phyloP scores from a whole-genome alignment of 2,329 filamentous ascomycete species.

The Fusarium floridanum region DNA sequence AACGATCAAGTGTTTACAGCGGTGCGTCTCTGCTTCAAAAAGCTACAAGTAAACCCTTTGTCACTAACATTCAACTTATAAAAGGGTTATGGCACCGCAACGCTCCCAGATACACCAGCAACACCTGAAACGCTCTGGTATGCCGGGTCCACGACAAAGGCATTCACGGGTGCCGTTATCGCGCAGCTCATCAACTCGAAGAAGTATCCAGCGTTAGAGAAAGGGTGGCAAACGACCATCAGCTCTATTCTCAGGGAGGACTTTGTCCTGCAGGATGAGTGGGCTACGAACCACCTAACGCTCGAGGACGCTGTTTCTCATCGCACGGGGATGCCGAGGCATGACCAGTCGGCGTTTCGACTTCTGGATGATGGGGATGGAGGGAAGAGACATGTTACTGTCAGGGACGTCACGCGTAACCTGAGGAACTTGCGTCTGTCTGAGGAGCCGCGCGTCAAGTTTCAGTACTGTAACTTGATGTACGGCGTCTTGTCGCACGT shows the following conservation, averaged over 20 bases:
- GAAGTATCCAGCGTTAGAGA: constrained; percentile 36
- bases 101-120: constrained; percentile 54
- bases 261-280: constrained; percentile 62
- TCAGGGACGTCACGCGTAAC: constrained; percentile 56
- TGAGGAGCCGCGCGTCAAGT: constrained; percentile 58
- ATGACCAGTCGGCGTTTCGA: constrained; percentile 49
- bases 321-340: constrained; percentile 62
- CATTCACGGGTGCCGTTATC: constrained; percentile 64
- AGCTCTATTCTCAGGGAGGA: constrained; percentile 62
- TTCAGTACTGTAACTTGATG: constrained; percentile 66
- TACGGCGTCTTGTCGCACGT: constrained; percentile 60
- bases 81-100: constrained; percentile 49
- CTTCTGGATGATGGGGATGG: constrained; percentile 48
- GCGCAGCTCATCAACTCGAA: constrained; percentile 64
- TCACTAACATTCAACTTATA: background rate
- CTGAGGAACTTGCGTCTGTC: constrained; percentile 60
- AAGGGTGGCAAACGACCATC: constrained; percentile 63
- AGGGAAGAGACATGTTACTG: constrained; percentile 40
- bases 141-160: constrained; percentile 68
- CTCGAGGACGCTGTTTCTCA: constrained; percentile 68
- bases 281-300: constrained; percentile 62
- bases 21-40: constrained; percentile 21
- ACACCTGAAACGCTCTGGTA: constrained; percentile 65
- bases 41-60: background rate
- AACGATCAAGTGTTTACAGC: constrained; percentile 41